phyloP scores from a whole-genome alignment of 495 filamentous ascomycete genomes.

The Penicillium flavigenum region DNA sequence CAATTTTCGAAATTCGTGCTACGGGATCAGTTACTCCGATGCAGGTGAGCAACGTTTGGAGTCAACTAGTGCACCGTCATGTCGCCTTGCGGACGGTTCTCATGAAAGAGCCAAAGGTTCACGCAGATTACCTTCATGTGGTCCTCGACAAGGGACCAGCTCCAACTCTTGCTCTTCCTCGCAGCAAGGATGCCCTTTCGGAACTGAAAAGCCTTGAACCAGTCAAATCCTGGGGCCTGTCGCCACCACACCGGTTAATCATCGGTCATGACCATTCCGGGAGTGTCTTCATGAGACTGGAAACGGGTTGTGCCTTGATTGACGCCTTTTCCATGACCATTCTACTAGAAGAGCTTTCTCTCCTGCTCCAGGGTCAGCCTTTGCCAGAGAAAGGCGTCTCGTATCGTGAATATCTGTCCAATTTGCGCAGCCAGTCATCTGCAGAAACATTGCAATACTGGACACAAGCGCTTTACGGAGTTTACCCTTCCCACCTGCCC shows the following conservation, averaged over 20 bases:
- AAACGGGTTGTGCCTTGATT: neutral
- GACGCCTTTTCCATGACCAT: constrained; percentile 1
- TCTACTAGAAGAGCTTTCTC: neutral
- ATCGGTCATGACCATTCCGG: neutral
- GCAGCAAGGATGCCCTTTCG: neutral
- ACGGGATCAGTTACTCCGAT: neutral
- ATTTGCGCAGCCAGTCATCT: neutral
- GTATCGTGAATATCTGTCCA: neutral
- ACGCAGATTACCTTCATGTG: neutral
- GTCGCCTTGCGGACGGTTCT: neutral
- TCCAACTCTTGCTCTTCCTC: neutral
- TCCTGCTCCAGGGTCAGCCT: neutral
- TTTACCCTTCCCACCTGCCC: neutral
- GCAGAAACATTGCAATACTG: neutral
- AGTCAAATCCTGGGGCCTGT: neutral
- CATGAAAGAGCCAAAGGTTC: neutral
- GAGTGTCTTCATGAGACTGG: neutral
- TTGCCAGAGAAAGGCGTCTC: neutral
- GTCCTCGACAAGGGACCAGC: neutral
- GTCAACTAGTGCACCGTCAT: neutral
- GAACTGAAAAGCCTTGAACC: neutral
- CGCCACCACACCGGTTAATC: constrained; percentile 1
- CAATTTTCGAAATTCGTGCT: neutral
- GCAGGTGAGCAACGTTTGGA: neutral
- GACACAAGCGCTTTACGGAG: neutral